Conservation (phyloP, 2,329 filamentous ascomycete species). For the Hypocreales sp. region DNA sequence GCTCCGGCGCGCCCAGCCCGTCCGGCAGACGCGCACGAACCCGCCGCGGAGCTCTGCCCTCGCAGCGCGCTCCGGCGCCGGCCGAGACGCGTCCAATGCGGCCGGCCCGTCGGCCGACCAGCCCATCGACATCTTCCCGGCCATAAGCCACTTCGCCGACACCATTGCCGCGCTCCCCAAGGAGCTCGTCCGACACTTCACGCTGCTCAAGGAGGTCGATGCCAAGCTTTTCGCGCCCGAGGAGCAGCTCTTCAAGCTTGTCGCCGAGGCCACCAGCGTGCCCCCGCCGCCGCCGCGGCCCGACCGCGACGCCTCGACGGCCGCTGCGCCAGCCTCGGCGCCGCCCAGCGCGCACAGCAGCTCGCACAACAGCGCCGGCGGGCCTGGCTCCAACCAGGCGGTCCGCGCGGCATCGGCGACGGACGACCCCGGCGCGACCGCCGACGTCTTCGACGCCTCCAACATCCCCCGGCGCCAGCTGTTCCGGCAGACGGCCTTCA, state of each 20-base stretch:
- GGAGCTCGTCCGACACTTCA: conserved; percentile 91
- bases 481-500: conserved; percentile 63
- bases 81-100: conserved; percentile 29
- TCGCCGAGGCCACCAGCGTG: conserved; percentile 45
- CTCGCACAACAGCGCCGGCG: conserved; percentile 15
- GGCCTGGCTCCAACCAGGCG: conserved; percentile 19
- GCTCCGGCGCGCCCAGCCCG: conserved; percentile 45
- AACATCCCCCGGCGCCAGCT: conserved; percentile 55
- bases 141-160: conserved; percentile 68
- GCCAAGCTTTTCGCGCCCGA: conserved; percentile 88
- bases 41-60: conserved; percentile 39
- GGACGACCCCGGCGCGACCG: conserved; percentile 25
- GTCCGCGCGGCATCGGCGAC: conserved; percentile 21
- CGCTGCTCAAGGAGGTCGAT: conserved; percentile 91
- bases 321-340: conserved; percentile 24
- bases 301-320: conserved; percentile 27
- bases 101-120: conserved; percentile 32
- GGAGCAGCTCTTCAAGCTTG: conserved; percentile 62
- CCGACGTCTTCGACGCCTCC: conserved; percentile 33
- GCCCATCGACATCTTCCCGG: conserved; percentile 51
- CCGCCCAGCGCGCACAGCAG: conserved; percentile 35
- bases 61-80: conserved; percentile 24
- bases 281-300: conserved; percentile 29
- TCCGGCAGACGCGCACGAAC: conserved; percentile 50
- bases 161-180: conserved; percentile 83